A percentile compares a stretch with the other conserved stretches of the same genome.
These are phyloP conservation scores for Ulota crispa DNA, from an alignment of 225 moss, liverwort and hornwort species.

Conservation along the genomic window DNA sequence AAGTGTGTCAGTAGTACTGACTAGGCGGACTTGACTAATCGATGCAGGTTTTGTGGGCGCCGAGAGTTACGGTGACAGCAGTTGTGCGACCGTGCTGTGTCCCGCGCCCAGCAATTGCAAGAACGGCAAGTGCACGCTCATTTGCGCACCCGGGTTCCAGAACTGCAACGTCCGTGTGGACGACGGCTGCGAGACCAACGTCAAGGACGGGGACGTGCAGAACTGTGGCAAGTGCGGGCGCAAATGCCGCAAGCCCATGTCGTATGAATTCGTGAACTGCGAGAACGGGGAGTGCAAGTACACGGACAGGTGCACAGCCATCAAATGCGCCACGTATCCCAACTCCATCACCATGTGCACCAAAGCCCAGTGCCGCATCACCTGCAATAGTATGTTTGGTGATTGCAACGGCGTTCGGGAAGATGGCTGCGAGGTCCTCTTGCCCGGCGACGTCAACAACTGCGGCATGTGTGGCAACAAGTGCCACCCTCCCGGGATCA, in stretches of 20 bases:
- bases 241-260: neutral
- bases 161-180: constrained; percentile 1
- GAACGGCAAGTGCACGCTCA: constrained; percentile 24
- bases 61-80: neutral
- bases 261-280: constrained; percentile 23
- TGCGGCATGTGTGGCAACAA: constrained; percentile 8
- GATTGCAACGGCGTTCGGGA: constrained; percentile 20
- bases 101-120: constrained; percentile 2
- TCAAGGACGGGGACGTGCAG: neutral
- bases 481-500: neutral
- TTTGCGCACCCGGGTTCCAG: neutral
- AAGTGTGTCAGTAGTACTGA: neutral
- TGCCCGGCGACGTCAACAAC: constrained; percentile 11
- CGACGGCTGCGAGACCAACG: constrained; percentile 35
- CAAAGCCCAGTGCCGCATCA: neutral
- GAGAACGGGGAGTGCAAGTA: constrained; percentile 21
- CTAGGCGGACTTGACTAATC: neutral
- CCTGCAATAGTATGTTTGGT: constrained; percentile 8
- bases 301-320: constrained; percentile 18
- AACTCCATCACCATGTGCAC: constrained; percentile 25
- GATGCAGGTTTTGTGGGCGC: constrained; percentile 18
- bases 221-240: constrained; percentile 7
- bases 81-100: constrained; percentile 24
- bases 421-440: constrained; percentile 33
- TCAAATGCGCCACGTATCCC: constrained; percentile 26